phyloP scores from a whole-genome alignment of 2,329 filamentous ascomycete species.

The Ampelomyces quisqualis region DNA sequence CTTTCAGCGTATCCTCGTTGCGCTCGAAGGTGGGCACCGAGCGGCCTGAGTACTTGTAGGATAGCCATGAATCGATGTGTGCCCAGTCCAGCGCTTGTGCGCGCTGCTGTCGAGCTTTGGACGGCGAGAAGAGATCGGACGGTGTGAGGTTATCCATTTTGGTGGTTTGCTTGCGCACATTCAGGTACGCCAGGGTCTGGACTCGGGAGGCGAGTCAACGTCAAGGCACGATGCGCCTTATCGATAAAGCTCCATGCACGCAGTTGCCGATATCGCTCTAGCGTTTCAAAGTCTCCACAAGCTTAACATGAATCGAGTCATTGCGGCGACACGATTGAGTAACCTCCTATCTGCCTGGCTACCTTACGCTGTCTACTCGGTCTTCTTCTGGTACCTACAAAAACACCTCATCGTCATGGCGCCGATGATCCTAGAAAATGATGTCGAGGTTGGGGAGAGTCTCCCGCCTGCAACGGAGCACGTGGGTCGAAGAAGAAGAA shows the following conservation, averaged over 20 bases:
- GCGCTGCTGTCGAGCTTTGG: constrained; percentile 70
- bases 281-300: constrained; percentile 1
- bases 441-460: constrained; percentile 43
- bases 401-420: constrained; percentile 18
- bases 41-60: constrained; percentile 63
- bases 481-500: constrained; percentile 34
- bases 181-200: background rate
- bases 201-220: background rate
- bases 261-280: constrained; percentile 35
- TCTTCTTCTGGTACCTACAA: background rate
- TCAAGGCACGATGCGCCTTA: constrained; percentile 23
- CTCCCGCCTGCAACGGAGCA: constrained; percentile 44
- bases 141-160: constrained; percentile 43
- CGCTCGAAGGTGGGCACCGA: constrained; percentile 77
- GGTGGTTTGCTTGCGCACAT: constrained; percentile 3
- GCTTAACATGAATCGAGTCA: constrained; percentile 13
- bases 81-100: constrained; percentile 89
- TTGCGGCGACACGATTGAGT: constrained; percentile 9
- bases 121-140: constrained; percentile 58
- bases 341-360: constrained; percentile 5
- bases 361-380: background rate
- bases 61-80: constrained; percentile 80
- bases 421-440: constrained; percentile 33
- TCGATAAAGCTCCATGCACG: constrained; percentile 38
- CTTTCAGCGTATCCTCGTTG: constrained; percentile 78